Percentiles rank a stretch among this genome's conserved stretches.
Evolutionary conservation across 139 green algal genomes (phyloP).

Genomic region (Pycnococcus provasolii): DNA sequence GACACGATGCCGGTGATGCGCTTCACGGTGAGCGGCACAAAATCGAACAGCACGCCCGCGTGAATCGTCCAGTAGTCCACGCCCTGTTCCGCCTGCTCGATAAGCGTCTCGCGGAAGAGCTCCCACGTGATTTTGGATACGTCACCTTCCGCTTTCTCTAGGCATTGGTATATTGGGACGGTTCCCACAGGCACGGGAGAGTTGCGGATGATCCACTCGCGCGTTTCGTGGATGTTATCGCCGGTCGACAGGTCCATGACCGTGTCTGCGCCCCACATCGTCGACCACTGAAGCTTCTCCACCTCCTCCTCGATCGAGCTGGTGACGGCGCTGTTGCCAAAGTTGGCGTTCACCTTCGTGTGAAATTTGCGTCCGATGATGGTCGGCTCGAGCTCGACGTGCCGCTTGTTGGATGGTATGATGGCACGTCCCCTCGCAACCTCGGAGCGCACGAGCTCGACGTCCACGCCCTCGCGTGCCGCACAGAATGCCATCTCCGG

Average conservation of each 20-base stretch:
- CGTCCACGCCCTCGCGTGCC: constrained; percentile 69
- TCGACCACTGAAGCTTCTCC: constrained; percentile 88
- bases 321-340: constrained; percentile 82
- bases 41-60: constrained; percentile 78
- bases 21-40: constrained; percentile 78
- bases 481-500: constrained; percentile 90
- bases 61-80: constrained; percentile 98
- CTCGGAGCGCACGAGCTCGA: constrained; percentile 83
- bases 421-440: constrained; percentile 86
- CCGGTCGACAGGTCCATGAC: constrained; percentile 92
- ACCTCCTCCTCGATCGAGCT: constrained; percentile 93
- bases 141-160: constrained; percentile 70
- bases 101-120: constrained; percentile 82
- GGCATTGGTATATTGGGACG: constrained; percentile 68
- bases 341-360: constrained; percentile 95
- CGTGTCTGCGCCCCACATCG: constrained; percentile 90
- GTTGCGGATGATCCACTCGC: constrained; percentile 92
- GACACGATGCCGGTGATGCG: constrained; percentile 89
- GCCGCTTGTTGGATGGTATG: constrained; percentile 89
- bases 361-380: constrained; percentile 82
- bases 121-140: constrained; percentile 91
- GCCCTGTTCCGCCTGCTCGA: constrained; percentile 88
- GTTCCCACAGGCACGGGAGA: constrained; percentile 72
- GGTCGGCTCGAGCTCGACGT: constrained; percentile 86
- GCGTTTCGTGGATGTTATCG: constrained; percentile 83